These are phyloP conservation scores for Pichia nanzhaoensis DNA, from an alignment of 805 yeast genomes.

Conservation along the genomic window DNA sequence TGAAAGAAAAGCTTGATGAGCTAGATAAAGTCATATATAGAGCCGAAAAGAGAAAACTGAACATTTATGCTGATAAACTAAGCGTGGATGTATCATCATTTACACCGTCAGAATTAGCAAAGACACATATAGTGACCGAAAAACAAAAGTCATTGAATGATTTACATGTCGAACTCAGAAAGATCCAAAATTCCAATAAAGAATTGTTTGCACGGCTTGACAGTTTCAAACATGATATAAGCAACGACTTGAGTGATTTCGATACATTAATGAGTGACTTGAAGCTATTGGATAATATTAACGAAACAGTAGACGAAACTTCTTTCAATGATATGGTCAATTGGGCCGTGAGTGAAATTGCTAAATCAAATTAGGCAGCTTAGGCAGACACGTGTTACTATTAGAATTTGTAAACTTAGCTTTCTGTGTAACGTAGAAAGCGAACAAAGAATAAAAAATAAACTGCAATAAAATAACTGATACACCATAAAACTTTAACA, in stretches of 20 bases:
- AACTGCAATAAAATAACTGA: no score
- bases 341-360: slow-evolving; percentile 14
- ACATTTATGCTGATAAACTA: slow-evolving; percentile 9
- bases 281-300: slow-evolving; percentile 14
- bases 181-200: slow-evolving; percentile 3
- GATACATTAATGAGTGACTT: slow-evolving; percentile 12
- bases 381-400: no score
- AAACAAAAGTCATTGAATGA: slow-evolving; percentile 8
- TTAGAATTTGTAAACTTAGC: no score
- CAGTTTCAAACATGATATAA: slow-evolving; percentile 8
- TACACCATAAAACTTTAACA: neutral
- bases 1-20: slow-evolving; percentile 38
- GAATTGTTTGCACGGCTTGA: slow-evolving; percentile 11
- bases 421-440: no score
- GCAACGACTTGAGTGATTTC: slow-evolving; percentile 9
- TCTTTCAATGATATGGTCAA: slow-evolving; percentile 16
- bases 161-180: slow-evolving; percentile 4
- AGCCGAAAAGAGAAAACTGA: slow-evolving; percentile 25
- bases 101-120: slow-evolving; percentile 18
- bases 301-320: slow-evolving; percentile 14
- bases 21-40: slow-evolving; percentile 41
- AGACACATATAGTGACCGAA: slow-evolving; percentile 14
- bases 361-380: neutral
- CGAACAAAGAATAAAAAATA: neutral
- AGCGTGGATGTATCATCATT: slow-evolving; percentile 12